Percentiles rank a stretch among this genome's conserved stretches.
phyloP scores from a whole-genome alignment of 2,329 filamentous ascomycete species.

The Pseudogymnoascus destructans region DNA sequence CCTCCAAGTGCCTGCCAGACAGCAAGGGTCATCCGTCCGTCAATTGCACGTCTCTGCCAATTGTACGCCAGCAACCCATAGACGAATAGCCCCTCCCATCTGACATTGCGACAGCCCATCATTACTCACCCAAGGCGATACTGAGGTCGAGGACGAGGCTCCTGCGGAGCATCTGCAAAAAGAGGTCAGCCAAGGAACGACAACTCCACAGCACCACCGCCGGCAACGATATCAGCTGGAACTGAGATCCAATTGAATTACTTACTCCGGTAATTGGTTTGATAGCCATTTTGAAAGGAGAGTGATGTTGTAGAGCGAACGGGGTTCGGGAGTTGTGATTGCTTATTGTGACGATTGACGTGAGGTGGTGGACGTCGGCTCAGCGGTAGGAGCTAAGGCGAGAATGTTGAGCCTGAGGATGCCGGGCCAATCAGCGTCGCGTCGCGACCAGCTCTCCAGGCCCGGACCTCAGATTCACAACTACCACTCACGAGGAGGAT shows the following conservation, averaged over 20 bases:
- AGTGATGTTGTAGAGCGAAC: background rate
- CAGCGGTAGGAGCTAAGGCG: slow-evolving; percentile 6
- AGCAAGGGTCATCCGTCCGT: slow-evolving; percentile 3
- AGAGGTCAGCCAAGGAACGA: slow-evolving; percentile 21
- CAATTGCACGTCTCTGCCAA: background rate
- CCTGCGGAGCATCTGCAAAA: slow-evolving; percentile 41
- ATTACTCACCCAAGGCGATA: slow-evolving; percentile 39
- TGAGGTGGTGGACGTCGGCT: slow-evolving; percentile 11
- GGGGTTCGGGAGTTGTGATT: slow-evolving; percentile 16
- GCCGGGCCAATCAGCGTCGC: slow-evolving; percentile 10
- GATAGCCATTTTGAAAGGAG: slow-evolving; percentile 24
- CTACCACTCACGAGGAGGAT: background rate
- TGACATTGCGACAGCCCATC: background rate
- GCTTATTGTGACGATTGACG: slow-evolving; percentile 21
- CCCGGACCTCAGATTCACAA: background rate
- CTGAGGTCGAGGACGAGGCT: slow-evolving; percentile 44
- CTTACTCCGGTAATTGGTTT: slow-evolving; percentile 29
- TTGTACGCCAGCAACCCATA: background rate
- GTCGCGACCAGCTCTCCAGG: slow-evolving; percentile 9
- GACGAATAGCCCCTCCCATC: background rate
- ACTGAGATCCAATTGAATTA: slow-evolving; percentile 10
- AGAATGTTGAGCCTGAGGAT: slow-evolving; percentile 9
- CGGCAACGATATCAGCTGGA: background rate
- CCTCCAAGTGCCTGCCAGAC: background rate
- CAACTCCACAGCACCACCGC: background rate